phyloP scores from a whole-genome alignment of 495 filamentous ascomycete species.

The Xylaria intraflava region DNA sequence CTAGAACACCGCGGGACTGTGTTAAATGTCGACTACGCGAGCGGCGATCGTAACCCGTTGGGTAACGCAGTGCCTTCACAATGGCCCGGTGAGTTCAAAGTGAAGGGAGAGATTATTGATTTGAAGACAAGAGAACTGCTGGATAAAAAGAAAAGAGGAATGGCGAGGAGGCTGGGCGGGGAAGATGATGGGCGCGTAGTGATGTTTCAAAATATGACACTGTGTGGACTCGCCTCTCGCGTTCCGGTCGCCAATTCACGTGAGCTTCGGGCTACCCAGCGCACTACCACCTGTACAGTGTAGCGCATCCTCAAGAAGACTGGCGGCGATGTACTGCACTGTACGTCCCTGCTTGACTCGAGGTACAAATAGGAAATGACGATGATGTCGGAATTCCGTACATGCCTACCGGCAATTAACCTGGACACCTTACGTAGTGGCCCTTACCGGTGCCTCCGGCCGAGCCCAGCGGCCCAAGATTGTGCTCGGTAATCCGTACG shows the following conservation, averaged over 20 bases:
- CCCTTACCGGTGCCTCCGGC: too few species aligned
- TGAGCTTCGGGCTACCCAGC: constrained; percentile 14
- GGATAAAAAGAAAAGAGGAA: constrained; percentile 16
- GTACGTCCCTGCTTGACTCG: not conserved
- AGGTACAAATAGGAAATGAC: not conserved
- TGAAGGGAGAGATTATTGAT: constrained; percentile 5
- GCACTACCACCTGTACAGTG: too few species aligned
- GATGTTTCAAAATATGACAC: not conserved
- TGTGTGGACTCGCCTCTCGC: constrained; percentile 16
- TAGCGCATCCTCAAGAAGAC: too few species aligned
- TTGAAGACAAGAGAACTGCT: constrained; percentile 1
- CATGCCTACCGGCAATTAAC: too few species aligned
- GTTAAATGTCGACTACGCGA: too few species aligned
- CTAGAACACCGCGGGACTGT: not conserved
- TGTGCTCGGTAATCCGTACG: too few species aligned
- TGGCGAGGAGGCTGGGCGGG: constrained; percentile 10
- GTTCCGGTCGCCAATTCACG: constrained; percentile 25
- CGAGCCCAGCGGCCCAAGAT: too few species aligned
- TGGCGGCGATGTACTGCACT: too few species aligned
- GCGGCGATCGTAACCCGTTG: too few species aligned
- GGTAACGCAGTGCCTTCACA: too few species aligned
- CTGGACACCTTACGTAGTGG: too few species aligned
- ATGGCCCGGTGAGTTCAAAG: not conserved
- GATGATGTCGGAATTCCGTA: too few species aligned
- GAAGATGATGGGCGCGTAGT: constrained; percentile 2